phyloP scores from a whole-genome alignment of 371 early-diverging fungal species.

The Basidiobolus meristosporus region DNA sequence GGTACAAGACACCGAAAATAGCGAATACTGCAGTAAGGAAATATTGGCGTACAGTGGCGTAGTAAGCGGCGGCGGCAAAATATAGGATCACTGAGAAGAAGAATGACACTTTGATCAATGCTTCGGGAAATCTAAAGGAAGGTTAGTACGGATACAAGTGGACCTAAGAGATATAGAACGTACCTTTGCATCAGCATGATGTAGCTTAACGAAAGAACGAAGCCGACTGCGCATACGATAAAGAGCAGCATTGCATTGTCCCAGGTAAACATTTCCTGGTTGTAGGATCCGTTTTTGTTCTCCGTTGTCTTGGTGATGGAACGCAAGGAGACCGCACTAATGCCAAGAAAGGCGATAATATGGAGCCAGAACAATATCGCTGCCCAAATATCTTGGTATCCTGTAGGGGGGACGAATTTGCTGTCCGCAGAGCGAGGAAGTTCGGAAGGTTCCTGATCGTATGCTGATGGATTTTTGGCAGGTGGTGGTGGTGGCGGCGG shows the following conservation, averaged over 20 bases:
- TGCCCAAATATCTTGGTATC: conserved; percentile 31
- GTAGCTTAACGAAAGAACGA: conserved; percentile 5
- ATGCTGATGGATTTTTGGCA: conserved; percentile 1
- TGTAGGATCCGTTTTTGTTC: not conserved
- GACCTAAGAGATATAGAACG: too few species aligned
- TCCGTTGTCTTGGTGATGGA: conserved; percentile 3
- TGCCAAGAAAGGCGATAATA: conserved; percentile 16
- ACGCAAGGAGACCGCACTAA: conserved; percentile 11
- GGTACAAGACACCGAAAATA: conserved; percentile 12
- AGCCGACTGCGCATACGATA: conserved; percentile 1
- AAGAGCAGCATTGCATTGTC: not conserved
- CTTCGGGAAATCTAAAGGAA: conserved; percentile 2
- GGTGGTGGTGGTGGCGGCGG: conserved; percentile 2
- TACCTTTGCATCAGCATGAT: conserved; percentile 7
- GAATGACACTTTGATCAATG: conserved; percentile 4
- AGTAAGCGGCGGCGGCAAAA: not conserved
- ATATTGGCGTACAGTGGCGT: not conserved
- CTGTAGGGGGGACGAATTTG: conserved; percentile 13
- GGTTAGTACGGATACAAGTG: too few species aligned
- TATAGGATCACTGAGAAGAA: conserved; percentile 1
- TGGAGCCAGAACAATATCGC: conserved; percentile 16
- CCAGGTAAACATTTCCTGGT: not conserved
- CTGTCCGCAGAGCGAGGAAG: not conserved
- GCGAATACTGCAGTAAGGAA: conserved; percentile 7
- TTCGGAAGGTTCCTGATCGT: not conserved